Evolutionary conservation across 768 basidiomycete species (phyloP).

Genomic region (Leucocoprinus sp.): DNA sequence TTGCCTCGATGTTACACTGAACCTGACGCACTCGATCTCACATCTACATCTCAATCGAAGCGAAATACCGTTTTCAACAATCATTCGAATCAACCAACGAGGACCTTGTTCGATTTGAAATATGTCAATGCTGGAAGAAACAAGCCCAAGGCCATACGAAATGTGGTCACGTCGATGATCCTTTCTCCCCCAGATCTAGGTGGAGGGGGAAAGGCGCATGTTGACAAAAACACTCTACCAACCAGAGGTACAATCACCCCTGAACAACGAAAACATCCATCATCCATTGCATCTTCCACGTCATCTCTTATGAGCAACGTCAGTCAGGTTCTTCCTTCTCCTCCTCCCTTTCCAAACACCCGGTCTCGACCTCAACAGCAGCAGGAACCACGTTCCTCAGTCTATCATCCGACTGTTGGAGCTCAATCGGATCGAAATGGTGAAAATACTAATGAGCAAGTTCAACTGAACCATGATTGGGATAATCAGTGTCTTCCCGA

Average conservation of each 20-base stretch:
- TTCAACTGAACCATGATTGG: neutral
- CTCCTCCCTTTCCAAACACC: neutral
- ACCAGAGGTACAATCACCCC: neutral
- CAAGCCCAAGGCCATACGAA: slow-evolving; percentile 1
- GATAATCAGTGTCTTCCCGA: neutral
- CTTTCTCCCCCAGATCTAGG: neutral
- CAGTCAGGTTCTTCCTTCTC: neutral
- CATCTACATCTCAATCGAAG: neutral
- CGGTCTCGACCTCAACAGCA: neutral
- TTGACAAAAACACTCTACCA: neutral
- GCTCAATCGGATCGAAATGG: too few relatives aligned
- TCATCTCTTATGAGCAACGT: neutral
- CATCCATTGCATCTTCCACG: neutral
- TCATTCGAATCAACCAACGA: neutral
- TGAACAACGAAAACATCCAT: neutral
- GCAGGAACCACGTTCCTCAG: neutral
- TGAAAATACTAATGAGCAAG: neutral
- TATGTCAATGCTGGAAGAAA: neutral
- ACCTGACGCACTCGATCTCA: neutral
- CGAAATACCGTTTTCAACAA: neutral
- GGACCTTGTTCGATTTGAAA: slow-evolving; percentile 4
- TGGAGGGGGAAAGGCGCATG: neutral
- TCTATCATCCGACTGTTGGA: too few relatives aligned
- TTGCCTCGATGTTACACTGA: neutral
- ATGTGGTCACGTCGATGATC: neutral